phyloP scores from a whole-genome alignment of 1,284 basidiomycete species.

The Irpex rosettiformis region DNA sequence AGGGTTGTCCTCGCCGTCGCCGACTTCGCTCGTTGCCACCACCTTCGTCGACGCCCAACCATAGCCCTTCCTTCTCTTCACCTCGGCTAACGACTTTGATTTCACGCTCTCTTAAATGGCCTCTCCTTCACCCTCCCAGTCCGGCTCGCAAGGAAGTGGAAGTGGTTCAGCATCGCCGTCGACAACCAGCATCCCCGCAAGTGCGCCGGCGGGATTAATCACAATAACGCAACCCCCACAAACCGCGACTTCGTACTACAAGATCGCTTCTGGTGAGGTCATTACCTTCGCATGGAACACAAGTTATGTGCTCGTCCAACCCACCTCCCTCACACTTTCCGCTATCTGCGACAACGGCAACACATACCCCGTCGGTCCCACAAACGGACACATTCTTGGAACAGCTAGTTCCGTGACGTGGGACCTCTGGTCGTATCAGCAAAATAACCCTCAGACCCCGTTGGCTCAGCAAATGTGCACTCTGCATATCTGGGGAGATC shows the following conservation, averaged over 20 bases:
- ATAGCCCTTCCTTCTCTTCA: constrained; percentile 1
- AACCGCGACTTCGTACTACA: constrained; percentile 82
- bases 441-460: constrained; percentile 58
- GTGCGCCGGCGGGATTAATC: constrained; percentile 62
- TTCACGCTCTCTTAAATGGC: constrained; percentile 1
- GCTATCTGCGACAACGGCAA: constrained; percentile 84
- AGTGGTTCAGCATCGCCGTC: constrained; percentile 5
- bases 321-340: constrained; percentile 73
- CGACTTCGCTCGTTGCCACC: constrained; percentile 6
- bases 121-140: not conserved
- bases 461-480: constrained; percentile 77
- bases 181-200: constrained; percentile 40
- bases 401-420: constrained; percentile 72
- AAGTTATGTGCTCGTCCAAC: constrained; percentile 65
- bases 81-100: not conserved
- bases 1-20: not conserved
- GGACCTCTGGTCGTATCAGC: constrained; percentile 79
- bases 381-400: constrained; percentile 69
- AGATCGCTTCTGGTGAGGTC: constrained; percentile 72
- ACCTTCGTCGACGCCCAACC: constrained; percentile 10
- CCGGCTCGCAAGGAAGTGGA: not conserved
- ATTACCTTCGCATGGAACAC: constrained; percentile 95
- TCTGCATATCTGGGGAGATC: constrained; percentile 75
- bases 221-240: constrained; percentile 78
- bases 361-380: constrained; percentile 85